These are phyloP conservation scores for Leccinellum albellum DNA, from an alignment of 768 basidiomycete species.

Conservation along the genomic window DNA sequence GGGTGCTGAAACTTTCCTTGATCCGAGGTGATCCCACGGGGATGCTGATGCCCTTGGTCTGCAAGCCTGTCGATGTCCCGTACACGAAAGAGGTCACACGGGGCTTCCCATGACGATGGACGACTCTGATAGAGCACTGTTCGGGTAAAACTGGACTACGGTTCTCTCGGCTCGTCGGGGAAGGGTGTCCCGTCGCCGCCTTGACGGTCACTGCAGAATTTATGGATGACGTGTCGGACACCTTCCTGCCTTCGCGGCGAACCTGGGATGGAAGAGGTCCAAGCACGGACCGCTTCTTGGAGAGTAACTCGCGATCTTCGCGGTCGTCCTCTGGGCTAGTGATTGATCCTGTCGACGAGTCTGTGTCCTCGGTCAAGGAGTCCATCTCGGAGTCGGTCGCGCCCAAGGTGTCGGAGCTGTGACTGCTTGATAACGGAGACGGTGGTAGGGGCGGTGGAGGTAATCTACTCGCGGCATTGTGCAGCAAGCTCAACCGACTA, in stretches of 20 bases:
- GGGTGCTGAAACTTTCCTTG: conserved; percentile 40
- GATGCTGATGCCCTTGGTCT: conserved; percentile 10
- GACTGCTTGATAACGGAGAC: conserved; percentile 35
- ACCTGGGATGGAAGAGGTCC: conserved; percentile 45
- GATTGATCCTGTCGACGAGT: conserved; percentile 50
- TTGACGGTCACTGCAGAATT: conserved; percentile 36
- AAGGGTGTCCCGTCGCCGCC: conserved; percentile 25
- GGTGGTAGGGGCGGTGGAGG: conserved; percentile 19
- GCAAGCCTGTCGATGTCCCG: conserved; percentile 15
- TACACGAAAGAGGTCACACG: conserved; percentile 30
- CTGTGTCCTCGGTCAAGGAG: conserved; percentile 61
- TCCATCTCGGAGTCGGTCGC: conserved; percentile 55
- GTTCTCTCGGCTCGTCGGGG: conserved; percentile 17
- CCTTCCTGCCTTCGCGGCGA: conserved; percentile 39
- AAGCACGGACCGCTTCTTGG: conserved; percentile 41
- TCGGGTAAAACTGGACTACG: conserved; percentile 12
- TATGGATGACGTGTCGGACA: conserved; percentile 32
- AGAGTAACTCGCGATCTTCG: conserved; percentile 18
- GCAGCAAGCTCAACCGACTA: conserved; percentile 33
- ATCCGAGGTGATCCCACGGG: conserved; percentile 21
- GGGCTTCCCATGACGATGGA: conserved; percentile 25
- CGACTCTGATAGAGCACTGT: conserved; percentile 24
- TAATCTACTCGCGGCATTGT: conserved; percentile 16
- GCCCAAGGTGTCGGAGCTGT: conserved; percentile 44
- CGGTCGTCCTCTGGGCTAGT: conserved; percentile 49